A percentile compares a stretch with the other conserved stretches of the same genome.
Conservation (phyloP, 257 asterid species). For the Solanum dulcamara region DNA sequence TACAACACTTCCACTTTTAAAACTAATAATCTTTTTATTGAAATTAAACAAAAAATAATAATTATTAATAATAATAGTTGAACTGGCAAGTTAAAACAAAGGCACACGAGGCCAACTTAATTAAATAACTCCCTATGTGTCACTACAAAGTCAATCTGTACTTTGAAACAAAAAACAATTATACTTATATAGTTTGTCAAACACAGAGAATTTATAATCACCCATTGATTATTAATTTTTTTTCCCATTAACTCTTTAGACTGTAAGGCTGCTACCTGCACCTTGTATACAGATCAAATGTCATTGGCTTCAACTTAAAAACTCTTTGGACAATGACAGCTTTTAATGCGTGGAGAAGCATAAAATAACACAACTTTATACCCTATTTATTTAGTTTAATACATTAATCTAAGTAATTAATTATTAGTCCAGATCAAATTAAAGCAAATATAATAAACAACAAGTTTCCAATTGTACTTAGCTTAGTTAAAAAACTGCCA, state of each 20-base stretch:
- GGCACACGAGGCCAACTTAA: slow-evolving; percentile 20
- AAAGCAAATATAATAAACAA: slow-evolving; percentile 1
- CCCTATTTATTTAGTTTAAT: neutral
- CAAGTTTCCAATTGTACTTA: slow-evolving; percentile 51
- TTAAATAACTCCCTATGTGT: neutral
- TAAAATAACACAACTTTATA: slow-evolving; percentile 15
- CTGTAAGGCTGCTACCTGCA: neutral
- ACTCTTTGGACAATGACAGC: neutral
- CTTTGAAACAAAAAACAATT: slow-evolving; percentile 17
- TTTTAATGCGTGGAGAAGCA: neutral
- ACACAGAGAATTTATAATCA: neutral
- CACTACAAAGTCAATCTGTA: slow-evolving; percentile 31
- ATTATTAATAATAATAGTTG: too few species aligned
- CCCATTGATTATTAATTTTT: neutral
- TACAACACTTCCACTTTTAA: neutral
- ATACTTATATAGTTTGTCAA: neutral
- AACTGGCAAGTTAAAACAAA: too few species aligned
- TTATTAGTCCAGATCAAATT: neutral
- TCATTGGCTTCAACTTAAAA: neutral
- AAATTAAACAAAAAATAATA: too few species aligned
- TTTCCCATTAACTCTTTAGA: neutral
- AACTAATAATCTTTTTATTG: neutral
- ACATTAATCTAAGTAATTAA: neutral
- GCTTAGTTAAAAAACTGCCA: neutral
- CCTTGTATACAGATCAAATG: neutral